Base-by-base conservation (phyloP, 805 yeast species). In the Yamadazyma ubonensis region DNA sequence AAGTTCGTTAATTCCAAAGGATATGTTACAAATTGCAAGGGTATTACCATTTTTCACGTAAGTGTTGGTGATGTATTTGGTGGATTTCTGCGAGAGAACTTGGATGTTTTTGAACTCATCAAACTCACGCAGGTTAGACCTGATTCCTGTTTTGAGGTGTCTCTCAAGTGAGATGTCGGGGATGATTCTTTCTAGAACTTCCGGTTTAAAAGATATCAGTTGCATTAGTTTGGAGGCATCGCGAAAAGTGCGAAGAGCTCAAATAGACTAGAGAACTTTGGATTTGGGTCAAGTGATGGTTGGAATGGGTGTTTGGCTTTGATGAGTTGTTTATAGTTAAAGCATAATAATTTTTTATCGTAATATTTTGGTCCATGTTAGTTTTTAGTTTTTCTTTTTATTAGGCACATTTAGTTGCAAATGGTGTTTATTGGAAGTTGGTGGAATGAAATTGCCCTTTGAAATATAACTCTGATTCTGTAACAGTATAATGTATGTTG, bases 151-250 rank as follows among this genome's bases (percentile, higher is more conserved):
- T 14, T 83, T 74, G 11, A 90, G 58, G 58, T 88, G 95, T 54
- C 95, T 75, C 55, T 85, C 84, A 31, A 90, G 68, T 4, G 91
- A 84, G 10, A 86, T 57, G 41, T 87, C 96, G 1, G 97, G 96
- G 2, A 95, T 87, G 26, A 90, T 76, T 38, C 93, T 68, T 1
- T 93, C 89, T 30, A 90, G 67, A 8, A 88, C 87, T 18, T 81
- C 84, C 0, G 96, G 91, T 1, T 93, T 82, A 57, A 89, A 88
- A 4, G 77, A 65, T 25, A 84, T 70, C 35, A 55, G 59, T 19
- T 52, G 44, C 48, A 55, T 47, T 21, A 31, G 29, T 29, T 8
- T 12, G 15, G 6, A 21, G 25, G 37, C 20, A 33, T 25, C 21
- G 30, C 14, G 36, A 37, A 22, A 21, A 18, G 28, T 28, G 29